A percentile compares a stretch with the other conserved stretches of the same genome.
These are phyloP conservation scores for Hortaea werneckii DNA, from an alignment of 2,329 filamentous ascomycete genomes.

Conservation along the genomic window DNA sequence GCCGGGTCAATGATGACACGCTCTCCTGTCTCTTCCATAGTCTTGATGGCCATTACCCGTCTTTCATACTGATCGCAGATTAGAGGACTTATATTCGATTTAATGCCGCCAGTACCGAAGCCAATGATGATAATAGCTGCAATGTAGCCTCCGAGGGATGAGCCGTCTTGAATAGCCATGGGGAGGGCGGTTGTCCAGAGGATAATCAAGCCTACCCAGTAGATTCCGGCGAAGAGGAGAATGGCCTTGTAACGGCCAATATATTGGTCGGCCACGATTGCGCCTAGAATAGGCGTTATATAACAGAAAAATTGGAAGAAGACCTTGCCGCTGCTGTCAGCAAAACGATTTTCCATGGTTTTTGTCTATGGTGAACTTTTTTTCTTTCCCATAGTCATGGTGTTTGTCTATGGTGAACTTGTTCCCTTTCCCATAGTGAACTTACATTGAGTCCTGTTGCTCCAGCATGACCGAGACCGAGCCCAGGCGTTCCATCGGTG, in stretches of 20 bases:
- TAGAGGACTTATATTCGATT: slow-evolving; percentile 57
- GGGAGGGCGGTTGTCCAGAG: slow-evolving; percentile 57
- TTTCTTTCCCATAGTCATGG: not conserved
- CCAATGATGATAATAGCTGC: slow-evolving; percentile 58
- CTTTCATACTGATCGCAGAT: slow-evolving; percentile 40
- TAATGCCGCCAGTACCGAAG: slow-evolving; percentile 72
- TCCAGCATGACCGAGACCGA: slow-evolving; percentile 32
- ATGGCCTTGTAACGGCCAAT: slow-evolving; percentile 62
- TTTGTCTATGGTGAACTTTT: not conserved
- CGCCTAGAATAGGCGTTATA: slow-evolving; percentile 36
- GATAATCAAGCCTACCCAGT: slow-evolving; percentile 56
- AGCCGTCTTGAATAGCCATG: slow-evolving; percentile 48
- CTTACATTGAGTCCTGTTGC: slow-evolving; percentile 33
- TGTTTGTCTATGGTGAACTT: not conserved
- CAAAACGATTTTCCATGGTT: not conserved
- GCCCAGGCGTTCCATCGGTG: slow-evolving; percentile 30
- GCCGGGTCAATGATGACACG: slow-evolving; percentile 9
- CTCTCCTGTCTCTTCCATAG: not conserved
- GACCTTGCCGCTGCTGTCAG: not conserved
- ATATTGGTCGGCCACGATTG: slow-evolving; percentile 54
- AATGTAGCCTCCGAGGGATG: slow-evolving; percentile 43
- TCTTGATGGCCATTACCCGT: slow-evolving; percentile 29
- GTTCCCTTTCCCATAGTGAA: no score
- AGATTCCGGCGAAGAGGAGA: slow-evolving; percentile 52
- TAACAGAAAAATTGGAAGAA: slow-evolving; percentile 43